Conservation (phyloP, 1,139 yeast genomes). For the Kazachstania sp. region DNA sequence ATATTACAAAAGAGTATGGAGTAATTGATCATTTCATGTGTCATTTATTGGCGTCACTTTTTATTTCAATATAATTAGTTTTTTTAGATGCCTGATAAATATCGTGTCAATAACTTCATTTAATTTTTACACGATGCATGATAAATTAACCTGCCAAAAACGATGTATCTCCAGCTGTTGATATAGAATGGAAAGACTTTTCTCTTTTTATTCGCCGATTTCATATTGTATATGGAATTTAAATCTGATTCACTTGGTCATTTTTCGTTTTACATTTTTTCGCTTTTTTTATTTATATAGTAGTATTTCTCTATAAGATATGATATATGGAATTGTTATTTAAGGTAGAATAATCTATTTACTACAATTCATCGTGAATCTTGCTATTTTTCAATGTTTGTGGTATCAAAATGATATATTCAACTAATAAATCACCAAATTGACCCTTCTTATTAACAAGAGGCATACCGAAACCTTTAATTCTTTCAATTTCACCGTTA, state of each 20-base stretch:
- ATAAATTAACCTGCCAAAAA: constrained; percentile 7
- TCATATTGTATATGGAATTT: not conserved
- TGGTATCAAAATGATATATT: constrained; percentile 48
- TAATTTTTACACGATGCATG: not conserved
- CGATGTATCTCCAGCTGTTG: constrained; percentile 34
- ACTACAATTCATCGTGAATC: constrained; percentile 17
- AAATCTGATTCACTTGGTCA: constrained; percentile 32
- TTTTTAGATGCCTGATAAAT: constrained; percentile 16
- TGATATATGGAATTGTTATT: too few species aligned
- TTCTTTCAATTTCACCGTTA: constrained; percentile 62
- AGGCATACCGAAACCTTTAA: constrained; percentile 85
- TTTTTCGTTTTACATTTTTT: constrained; percentile 27
- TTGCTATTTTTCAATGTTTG: constrained; percentile 6
- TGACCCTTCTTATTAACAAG: constrained; percentile 35
- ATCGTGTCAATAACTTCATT: constrained; percentile 1
- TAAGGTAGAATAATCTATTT: not conserved
- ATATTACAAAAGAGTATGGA: not conserved
- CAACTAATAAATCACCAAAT: constrained; percentile 69
- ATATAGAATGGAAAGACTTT: constrained; percentile 24
- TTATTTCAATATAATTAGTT: constrained; percentile 9
- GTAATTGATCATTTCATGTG: constrained; percentile 12
- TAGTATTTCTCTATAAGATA: not conserved
- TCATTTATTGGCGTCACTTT: constrained; percentile 22
- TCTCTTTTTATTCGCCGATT: constrained; percentile 20
- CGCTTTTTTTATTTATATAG: not conserved